Percentiles rank a stretch among this genome's conserved stretches.
These are phyloP conservation scores for Cardamine resedifolia DNA, from an alignment of 345 rosid genomes.

Conservation along the genomic window DNA sequence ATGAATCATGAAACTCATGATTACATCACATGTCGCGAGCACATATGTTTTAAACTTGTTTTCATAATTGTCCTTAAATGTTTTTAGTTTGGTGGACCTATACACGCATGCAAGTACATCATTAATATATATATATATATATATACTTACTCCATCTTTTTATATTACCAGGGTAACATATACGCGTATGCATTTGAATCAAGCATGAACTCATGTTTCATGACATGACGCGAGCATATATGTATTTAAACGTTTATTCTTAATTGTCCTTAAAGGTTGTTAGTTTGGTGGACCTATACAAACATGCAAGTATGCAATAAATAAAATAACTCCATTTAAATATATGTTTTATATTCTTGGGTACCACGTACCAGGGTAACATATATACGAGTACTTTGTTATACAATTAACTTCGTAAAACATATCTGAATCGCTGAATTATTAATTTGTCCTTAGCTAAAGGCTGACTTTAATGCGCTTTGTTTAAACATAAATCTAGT, in stretches of 20 bases:
- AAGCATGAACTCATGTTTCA: neutral
- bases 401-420: neutral
- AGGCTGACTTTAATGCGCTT: neutral
- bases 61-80: neutral
- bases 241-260: neutral
- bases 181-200: neutral
- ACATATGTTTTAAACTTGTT: neutral
- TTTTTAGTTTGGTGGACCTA: slow-evolving; percentile 3
- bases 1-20: neutral
- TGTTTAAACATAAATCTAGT: neutral
- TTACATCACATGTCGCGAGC: neutral
- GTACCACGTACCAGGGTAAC: neutral
- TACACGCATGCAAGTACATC: slow-evolving; percentile 26
- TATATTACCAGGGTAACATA: no score
- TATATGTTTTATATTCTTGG: neutral
- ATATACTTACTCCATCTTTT: no score
- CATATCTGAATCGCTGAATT: neutral
- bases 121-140: no score
- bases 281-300: slow-evolving; percentile 4
- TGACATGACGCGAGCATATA: neutral
- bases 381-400: neutral
- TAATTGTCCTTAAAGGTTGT: neutral
- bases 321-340: neutral
- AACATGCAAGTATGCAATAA: slow-evolving; percentile 7
- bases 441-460: neutral